A percentile compares a stretch with the other conserved stretches of the same genome.
phyloP scores from a whole-genome alignment of 768 basidiomycete species.

The Psilocybe cubensis region DNA sequence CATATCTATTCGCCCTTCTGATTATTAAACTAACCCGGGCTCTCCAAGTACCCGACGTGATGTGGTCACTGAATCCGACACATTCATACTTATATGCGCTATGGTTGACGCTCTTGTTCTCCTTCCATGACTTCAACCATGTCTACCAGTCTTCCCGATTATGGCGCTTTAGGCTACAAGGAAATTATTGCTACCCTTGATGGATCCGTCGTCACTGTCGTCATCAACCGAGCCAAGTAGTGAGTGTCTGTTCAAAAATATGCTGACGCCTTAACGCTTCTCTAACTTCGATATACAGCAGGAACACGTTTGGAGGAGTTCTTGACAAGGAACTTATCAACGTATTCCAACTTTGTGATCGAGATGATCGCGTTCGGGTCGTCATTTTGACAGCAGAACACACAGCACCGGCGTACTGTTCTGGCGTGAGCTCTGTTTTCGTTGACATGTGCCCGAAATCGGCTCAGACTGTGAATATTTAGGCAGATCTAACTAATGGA shows the following conservation, averaged over 20 bases:
- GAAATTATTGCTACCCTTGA: constrained; percentile 48
- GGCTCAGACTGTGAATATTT: neutral
- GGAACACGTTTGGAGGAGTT: constrained; percentile 44
- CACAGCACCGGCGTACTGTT: constrained; percentile 54
- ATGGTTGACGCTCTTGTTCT: neutral
- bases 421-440: constrained; percentile 43
- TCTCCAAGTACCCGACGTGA: neutral
- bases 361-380: constrained; percentile 54
- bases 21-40: neutral
- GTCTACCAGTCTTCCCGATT: constrained; percentile 29
- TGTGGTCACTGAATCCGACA: neutral
- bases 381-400: constrained; percentile 57
- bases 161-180: constrained; percentile 40
- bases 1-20: neutral
- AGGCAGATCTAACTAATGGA: constrained; percentile 54
- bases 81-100: neutral
- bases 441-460: neutral
- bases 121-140: neutral
- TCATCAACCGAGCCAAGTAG: constrained; percentile 52
- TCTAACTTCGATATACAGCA: constrained; percentile 28
- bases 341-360: constrained; percentile 49
- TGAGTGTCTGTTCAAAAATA: constrained; percentile 29
- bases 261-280: neutral
- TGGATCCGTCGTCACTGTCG: constrained; percentile 44
- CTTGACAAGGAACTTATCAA: constrained; percentile 42